These are phyloP conservation scores for Pythium apleroticum DNA, from an alignment of 352 stramenopile species.

Conservation along the genomic window DNA sequence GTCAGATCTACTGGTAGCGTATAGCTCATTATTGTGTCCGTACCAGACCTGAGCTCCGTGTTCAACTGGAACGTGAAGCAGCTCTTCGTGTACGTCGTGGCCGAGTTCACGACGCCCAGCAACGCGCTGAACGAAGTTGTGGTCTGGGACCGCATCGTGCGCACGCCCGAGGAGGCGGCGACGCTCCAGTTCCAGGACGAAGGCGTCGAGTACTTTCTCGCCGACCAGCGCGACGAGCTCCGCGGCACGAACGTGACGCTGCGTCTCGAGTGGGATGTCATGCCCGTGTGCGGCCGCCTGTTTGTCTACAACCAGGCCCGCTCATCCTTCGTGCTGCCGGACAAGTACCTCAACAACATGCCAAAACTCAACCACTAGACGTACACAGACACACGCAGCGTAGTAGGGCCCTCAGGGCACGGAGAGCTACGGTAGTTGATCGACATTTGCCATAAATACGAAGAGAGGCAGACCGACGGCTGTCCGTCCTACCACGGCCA, in stretches of 20 bases:
- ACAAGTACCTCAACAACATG: slow-evolving; percentile 69
- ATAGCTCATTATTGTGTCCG: not conserved
- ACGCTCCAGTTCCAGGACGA: slow-evolving; percentile 59
- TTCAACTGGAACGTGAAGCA: slow-evolving; percentile 93
- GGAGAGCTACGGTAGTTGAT: not conserved
- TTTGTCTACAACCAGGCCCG: slow-evolving; percentile 62
- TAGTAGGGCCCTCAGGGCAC: not conserved
- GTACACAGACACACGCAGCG: not conserved
- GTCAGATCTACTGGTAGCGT: not conserved
- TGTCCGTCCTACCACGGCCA: not conserved
- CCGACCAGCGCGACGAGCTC: slow-evolving; percentile 76
- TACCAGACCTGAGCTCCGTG: slow-evolving; percentile 71
- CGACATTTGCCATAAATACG: slow-evolving; percentile 22
- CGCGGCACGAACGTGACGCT: slow-evolving; percentile 78
- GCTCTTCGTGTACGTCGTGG: slow-evolving; percentile 87
- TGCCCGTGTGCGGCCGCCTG: slow-evolving; percentile 79
- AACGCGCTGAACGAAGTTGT: slow-evolving; percentile 82
- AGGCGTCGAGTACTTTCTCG: slow-evolving; percentile 81
- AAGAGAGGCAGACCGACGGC: slow-evolving; percentile 19
- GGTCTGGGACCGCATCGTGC: slow-evolving; percentile 85
- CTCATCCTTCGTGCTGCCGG: slow-evolving; percentile 59
- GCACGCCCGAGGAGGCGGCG: slow-evolving; percentile 49
- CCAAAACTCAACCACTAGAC: slow-evolving; percentile 29
- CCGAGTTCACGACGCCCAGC: slow-evolving; percentile 69
- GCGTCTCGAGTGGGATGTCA: slow-evolving; percentile 83